Percentiles rank a stretch among this genome's conserved stretches.
These are phyloP conservation scores for Tripidium arundinaceum DNA, from an alignment of 202 grass and related monocot genomes.

Conservation along the genomic window DNA sequence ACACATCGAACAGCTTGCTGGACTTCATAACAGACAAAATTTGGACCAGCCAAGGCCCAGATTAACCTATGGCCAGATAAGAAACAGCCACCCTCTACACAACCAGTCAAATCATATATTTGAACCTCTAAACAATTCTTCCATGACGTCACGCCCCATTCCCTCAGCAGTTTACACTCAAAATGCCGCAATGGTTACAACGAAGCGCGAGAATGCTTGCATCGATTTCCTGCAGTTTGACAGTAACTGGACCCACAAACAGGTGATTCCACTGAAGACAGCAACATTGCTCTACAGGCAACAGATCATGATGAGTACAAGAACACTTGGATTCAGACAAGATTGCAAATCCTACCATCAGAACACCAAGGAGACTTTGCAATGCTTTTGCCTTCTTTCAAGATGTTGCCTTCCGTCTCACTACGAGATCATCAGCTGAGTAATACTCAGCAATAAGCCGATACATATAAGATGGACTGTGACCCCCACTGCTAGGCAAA, in stretches of 20 bases:
- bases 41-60: background rate
- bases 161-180: constrained; percentile 16
- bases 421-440: constrained; percentile 81
- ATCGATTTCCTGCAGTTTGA: background rate
- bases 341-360: constrained; percentile 20
- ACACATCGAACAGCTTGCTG: background rate
- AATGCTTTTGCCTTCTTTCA: constrained; percentile 37
- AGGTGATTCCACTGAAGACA: constrained; percentile 10
- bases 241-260: constrained; percentile 18
- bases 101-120: background rate
- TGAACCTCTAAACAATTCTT: background rate
- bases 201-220: background rate
- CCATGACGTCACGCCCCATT: background rate
- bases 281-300: constrained; percentile 1
- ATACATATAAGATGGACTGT: constrained; percentile 92
- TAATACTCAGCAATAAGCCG: constrained; percentile 95
- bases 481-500: constrained; percentile 66
- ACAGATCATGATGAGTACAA: background rate
- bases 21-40: constrained; percentile 8
- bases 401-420: constrained; percentile 46
- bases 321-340: background rate
- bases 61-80: background rate
- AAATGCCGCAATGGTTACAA: background rate
- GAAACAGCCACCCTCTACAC: constrained; percentile 10
- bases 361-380: background rate